phyloP scores from a whole-genome alignment of 169 alveolate genomes.

The Eimeria maxima region DNA sequence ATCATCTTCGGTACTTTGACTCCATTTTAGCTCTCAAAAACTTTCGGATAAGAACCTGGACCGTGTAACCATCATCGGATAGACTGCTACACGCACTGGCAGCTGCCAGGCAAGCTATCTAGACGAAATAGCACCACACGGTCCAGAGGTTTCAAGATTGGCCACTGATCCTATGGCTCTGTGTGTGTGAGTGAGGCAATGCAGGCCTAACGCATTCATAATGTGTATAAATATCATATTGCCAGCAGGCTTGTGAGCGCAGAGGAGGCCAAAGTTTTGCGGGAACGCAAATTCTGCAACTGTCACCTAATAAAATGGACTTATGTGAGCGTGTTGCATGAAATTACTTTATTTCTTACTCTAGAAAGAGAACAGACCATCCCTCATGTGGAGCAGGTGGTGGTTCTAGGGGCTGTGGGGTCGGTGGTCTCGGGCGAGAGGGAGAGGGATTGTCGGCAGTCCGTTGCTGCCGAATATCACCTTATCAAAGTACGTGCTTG shows the following conservation, averaged over 20 bases:
- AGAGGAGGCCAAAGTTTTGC: background rate
- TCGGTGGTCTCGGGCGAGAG: slow-evolving; percentile 58
- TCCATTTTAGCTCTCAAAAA: too few species aligned
- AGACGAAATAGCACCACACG: too few species aligned
- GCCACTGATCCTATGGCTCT: background rate
- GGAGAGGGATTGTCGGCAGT: slow-evolving; percentile 13
- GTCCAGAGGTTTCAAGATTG: background rate
- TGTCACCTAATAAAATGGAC: background rate
- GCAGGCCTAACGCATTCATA: background rate
- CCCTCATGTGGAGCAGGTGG: background rate
- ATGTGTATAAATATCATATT: background rate
- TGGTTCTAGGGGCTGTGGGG: slow-evolving; percentile 63
- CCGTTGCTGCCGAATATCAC: background rate
- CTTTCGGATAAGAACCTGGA: too few species aligned
- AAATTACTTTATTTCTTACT: background rate
- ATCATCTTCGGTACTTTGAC: too few species aligned
- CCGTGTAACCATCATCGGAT: too few species aligned
- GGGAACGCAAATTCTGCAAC: background rate
- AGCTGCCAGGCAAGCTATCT: too few species aligned
- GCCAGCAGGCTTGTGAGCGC: background rate
- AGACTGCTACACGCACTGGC: too few species aligned
- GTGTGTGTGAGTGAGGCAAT: background rate
- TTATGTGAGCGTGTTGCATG: background rate
- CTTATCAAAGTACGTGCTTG: background rate
- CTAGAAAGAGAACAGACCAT: background rate